phyloP scores from a whole-genome alignment of 2,329 filamentous ascomycete species.

The Pseudopyricularia javanii region DNA sequence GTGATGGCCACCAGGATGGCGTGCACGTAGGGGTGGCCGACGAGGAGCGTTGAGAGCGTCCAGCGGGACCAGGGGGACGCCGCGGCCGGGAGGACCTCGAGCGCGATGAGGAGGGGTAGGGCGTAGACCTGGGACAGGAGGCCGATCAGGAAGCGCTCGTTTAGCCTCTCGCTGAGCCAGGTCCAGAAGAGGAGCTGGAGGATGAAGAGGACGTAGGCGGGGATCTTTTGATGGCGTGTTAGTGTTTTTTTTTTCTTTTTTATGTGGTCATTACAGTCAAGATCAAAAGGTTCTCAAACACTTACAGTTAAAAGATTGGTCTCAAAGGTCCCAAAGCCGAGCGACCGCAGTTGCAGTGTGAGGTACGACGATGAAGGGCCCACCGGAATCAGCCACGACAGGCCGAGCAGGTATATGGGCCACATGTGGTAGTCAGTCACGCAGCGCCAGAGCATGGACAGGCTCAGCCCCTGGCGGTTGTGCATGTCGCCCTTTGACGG shows the following conservation, averaged over 20 bases:
- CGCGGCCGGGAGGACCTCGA: slow-evolving; percentile 28
- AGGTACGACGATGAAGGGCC: slow-evolving; percentile 9
- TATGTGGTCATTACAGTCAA: no score
- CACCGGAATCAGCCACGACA: slow-evolving; percentile 24
- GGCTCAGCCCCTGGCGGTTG: slow-evolving; percentile 36
- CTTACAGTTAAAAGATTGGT: slow-evolving; percentile 9
- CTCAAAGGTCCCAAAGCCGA: slow-evolving; percentile 10
- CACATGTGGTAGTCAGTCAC: slow-evolving; percentile 9
- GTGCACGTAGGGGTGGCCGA: slow-evolving; percentile 44
- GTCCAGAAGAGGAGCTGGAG: slow-evolving; percentile 36
- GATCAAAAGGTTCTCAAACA: no score
- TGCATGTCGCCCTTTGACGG: slow-evolving; percentile 45
- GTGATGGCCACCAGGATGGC: slow-evolving; percentile 47
- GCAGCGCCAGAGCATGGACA: slow-evolving; percentile 6
- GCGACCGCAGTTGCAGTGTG: slow-evolving; percentile 6
- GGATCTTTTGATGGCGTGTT: no score
- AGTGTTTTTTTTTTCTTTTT: no score
- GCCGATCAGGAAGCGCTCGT: slow-evolving; percentile 32
- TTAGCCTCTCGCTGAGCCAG: slow-evolving; percentile 35
- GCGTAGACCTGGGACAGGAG: slow-evolving; percentile 38
- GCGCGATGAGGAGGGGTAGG: slow-evolving; percentile 37
- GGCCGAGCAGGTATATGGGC: slow-evolving; percentile 12
- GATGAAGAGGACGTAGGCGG: slow-evolving; percentile 11
- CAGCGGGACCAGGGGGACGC: slow-evolving; percentile 36
- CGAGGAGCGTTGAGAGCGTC: slow-evolving; percentile 31